Conservation (phyloP, 345 rosid genomes). For the Melaleuca alternifolia region DNA sequence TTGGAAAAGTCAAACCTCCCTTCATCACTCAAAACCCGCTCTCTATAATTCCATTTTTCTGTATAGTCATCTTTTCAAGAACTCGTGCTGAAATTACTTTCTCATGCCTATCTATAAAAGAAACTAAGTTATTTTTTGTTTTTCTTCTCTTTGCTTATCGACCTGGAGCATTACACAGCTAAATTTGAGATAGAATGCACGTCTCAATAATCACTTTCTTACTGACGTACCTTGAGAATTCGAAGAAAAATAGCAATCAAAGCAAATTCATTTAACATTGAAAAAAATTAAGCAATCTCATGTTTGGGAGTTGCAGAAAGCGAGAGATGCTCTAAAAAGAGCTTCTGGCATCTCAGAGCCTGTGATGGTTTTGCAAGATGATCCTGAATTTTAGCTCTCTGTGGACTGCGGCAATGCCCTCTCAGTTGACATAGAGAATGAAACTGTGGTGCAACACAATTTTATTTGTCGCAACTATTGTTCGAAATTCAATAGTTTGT, state of each 20-base stretch:
- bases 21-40: background rate
- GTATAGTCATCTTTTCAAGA: background rate
- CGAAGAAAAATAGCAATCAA: background rate
- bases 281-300: background rate
- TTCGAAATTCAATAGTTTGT: constrained; percentile 67
- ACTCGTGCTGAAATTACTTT: background rate
- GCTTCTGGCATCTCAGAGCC: constrained; percentile 41
- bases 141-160: background rate
- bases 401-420: constrained; percentile 78
- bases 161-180: background rate
- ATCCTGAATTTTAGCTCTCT: constrained; percentile 81
- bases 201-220: background rate
- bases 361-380: constrained; percentile 69
- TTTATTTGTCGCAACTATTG: constrained; percentile 71
- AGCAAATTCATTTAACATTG: background rate
- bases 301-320: constrained; percentile 39
- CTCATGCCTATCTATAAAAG: background rate
- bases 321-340: constrained; percentile 58
- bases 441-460: constrained; percentile 67
- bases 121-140: background rate
- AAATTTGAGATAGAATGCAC: background rate
- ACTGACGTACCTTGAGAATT: too few species aligned
- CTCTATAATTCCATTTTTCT: background rate
- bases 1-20: background rate
- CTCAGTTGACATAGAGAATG: constrained; percentile 83